Evolutionary conservation across 116 monocot genomes (phyloP).

Genomic region (Dioscorea cayenensis): DNA sequence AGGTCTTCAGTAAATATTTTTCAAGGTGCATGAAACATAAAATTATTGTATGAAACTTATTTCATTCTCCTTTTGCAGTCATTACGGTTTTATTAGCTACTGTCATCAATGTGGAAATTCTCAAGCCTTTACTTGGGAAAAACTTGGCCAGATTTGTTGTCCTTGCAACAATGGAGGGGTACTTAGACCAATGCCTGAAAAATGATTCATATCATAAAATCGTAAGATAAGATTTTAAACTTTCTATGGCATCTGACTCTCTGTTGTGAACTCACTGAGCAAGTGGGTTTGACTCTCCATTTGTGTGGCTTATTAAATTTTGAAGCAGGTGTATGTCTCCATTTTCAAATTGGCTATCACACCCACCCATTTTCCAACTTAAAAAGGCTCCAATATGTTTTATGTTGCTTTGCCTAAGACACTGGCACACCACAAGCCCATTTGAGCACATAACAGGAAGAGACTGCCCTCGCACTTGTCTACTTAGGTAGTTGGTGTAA

Average conservation of each 20-base stretch:
- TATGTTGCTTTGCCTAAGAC: no score
- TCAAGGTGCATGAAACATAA: not conserved
- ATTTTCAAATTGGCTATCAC: no score
- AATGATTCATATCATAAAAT: not conserved
- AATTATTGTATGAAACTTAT: not conserved
- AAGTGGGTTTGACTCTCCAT: no score
- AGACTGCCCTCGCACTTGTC: no score
- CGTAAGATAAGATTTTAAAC: not conserved
- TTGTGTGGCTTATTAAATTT: no score
- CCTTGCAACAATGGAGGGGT: constrained; percentile 56
- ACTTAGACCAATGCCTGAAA: constrained; percentile 10
- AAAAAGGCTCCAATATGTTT: no score
- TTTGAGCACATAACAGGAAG: no score
- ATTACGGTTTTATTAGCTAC: constrained; percentile 85
- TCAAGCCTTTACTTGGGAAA: constrained; percentile 54
- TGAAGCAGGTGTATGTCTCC: no score
- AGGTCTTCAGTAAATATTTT: not conserved
- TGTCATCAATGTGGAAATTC: constrained; percentile 83
- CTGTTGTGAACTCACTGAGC: no score
- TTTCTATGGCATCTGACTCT: not conserved
- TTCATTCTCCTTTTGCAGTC: constrained; percentile 26
- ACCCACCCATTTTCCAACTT: no score
- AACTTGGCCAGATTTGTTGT: constrained; percentile 75
- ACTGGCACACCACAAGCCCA: no score
- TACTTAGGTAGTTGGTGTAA: no score